Conservation (phyloP, 2,329 filamentous ascomycete genomes). For the Xylariaceae sp. region DNA sequence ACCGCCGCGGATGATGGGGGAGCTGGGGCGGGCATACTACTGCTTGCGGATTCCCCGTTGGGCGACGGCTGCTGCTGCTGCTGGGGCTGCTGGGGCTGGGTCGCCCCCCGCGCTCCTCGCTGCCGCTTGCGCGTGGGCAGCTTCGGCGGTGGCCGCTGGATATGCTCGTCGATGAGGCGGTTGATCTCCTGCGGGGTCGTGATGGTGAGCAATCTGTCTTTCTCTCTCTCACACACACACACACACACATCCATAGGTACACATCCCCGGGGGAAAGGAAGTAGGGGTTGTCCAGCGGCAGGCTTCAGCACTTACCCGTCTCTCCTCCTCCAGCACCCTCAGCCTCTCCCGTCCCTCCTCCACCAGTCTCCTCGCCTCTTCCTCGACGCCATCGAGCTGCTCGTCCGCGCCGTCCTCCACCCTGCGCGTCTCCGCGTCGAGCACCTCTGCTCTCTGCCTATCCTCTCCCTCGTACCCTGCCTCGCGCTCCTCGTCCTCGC, state of each 20-base stretch:
- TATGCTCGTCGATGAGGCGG: constrained; percentile 3
- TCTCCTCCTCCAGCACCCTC: constrained; percentile 1
- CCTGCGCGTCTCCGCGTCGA: neutral
- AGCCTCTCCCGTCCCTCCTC: constrained; percentile 2
- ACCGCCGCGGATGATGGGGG: too few relatives aligned
- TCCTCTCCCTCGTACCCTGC: constrained; percentile 1
- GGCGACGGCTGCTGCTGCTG: neutral
- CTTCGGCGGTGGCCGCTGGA: constrained; percentile 1
- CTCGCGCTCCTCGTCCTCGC: constrained; percentile 3
- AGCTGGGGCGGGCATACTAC: too few relatives aligned
- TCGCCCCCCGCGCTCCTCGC: neutral
- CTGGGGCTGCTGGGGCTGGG: neutral
- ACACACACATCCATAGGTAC: too few relatives aligned
- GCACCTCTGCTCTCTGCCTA: neutral
- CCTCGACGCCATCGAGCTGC: constrained; percentile 2
- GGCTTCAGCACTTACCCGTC: constrained; percentile 2
- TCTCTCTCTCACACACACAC: too few relatives aligned
- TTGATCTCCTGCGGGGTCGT: constrained; percentile 3
- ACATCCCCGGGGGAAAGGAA: too few relatives aligned
- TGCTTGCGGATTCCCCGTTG: too few relatives aligned
- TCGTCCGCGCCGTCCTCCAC: constrained; percentile 1
- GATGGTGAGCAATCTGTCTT: neutral
- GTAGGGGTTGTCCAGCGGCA: too few relatives aligned
- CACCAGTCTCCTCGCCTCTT: constrained; percentile 1
- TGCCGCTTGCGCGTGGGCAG: constrained; percentile 2